Base-by-base conservation (phyloP, 306 rosid genomes). In the Datisca glomerata region DNA sequence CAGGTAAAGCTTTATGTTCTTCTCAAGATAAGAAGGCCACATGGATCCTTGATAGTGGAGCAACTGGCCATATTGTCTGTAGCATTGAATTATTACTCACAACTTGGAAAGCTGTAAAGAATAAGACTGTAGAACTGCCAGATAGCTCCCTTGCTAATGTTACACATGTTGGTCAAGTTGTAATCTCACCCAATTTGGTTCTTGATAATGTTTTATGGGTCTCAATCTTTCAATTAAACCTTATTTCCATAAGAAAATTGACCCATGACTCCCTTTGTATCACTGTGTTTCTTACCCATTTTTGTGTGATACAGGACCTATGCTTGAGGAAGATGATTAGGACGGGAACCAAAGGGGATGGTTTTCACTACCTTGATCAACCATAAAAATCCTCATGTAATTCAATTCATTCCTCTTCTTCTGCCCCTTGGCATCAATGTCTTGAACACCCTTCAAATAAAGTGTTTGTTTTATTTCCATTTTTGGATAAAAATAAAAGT, bases 151-250 rank as follows among this genome's bases (percentile, higher is more conserved):
- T 14, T 1, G 45, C 45, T 1, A 22, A 23, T 5, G 45, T 50
- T 4, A 35, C 32, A 1, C 45, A 52, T 2, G 18, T 40, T 24
- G 48, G 37, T 2, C 5, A 7, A 3, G 18, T 52, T 0, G 12
- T 1, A 1, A 16, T 52, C 3, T 52, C 47, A 24, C 6, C 47
- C 8, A 2, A 39, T 16, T 25, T 38, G 2, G 15, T 38, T 2
- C 57, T 51, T 7, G 36, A 38, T 38, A 37, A 51, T 14, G 57
- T 51, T 16, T 4, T 39, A 10, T 51, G 37, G 8, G 38, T 52
- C 13, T 37, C 39, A 4, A 0, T 6, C 0, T 24, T 53, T 12
- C 14, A 14, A 1, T 21, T 27, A 5, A 41, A 41, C 14, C 9
- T 24, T 4, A 41, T 28, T 4, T 41, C 20, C 3, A 2, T 41